phyloP scores from a whole-genome alignment of 768 basidiomycete species.

The Chiua virens region DNA sequence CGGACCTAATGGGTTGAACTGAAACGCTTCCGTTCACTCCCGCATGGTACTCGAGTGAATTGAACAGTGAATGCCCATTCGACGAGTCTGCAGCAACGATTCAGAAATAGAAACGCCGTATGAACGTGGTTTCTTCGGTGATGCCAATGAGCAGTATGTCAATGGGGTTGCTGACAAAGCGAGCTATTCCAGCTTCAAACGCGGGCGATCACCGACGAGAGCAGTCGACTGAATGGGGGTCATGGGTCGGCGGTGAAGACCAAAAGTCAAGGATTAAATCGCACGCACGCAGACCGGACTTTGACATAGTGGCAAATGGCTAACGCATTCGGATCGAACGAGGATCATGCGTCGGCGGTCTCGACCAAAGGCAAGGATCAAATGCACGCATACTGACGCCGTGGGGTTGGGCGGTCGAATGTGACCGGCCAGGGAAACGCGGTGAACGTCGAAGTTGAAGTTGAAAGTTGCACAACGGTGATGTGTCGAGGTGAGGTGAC shows the following conservation, averaged over 20 bases:
- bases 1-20: conserved; percentile 7
- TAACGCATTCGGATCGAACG: background rate
- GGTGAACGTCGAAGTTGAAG: no score
- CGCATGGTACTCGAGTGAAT: background rate
- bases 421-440: no score
- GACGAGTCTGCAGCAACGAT: background rate
- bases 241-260: no score
- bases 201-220: background rate
- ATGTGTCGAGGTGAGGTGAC: no score
- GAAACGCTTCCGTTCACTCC: conserved; percentile 9
- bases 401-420: no score
- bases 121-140: conserved; percentile 9
- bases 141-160: background rate
- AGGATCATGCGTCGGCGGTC: background rate
- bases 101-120: conserved; percentile 5
- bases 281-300: background rate
- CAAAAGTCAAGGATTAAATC: no score
- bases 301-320: no score
- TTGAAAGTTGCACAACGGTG: no score
- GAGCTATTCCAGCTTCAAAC: background rate
- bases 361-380: no score
- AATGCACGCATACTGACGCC: no score
- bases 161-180: background rate
- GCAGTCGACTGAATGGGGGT: background rate
- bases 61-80: background rate